A percentile compares a stretch with the other conserved stretches of the same genome.
Evolutionary conservation across 148 eudicot genomes (phyloP).

Genomic region (Dysphania ambrosioides): DNA sequence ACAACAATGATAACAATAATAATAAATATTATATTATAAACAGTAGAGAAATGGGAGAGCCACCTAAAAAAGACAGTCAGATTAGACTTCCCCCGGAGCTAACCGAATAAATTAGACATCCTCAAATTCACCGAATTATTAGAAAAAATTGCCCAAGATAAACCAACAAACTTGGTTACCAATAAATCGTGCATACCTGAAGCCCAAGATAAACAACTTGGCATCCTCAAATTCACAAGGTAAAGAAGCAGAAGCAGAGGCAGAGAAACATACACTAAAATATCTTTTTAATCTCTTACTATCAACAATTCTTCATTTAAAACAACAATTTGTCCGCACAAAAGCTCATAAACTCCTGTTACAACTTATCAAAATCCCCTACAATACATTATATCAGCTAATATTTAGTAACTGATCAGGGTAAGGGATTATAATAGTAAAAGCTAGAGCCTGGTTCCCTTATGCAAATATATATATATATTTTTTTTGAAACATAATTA

Average conservation of each 20-base stretch:
- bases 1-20: too few species aligned
- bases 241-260: neutral
- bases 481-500: neutral
- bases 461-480: constrained; percentile 4
- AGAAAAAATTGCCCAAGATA: too few species aligned
- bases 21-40: too few species aligned
- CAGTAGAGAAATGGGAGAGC: too few species aligned
- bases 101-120: too few species aligned
- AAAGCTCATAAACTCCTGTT: constrained; percentile 19
- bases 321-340: constrained; percentile 16
- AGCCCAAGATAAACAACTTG: neutral
- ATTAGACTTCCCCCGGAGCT: too few species aligned
- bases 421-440: constrained; percentile 14
- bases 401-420: constrained; percentile 18
- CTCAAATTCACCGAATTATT: too few species aligned
- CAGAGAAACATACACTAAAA: neutral
- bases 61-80: too few species aligned
- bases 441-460: constrained; percentile 23
- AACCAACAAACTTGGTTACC: too few species aligned
- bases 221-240: neutral
- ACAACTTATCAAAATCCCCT: constrained; percentile 31
- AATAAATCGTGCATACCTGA: too few species aligned
- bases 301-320: constrained; percentile 26
- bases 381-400: constrained; percentile 22
- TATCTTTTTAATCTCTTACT: constrained; percentile 1